Percentiles rank a stretch among this genome's conserved stretches.
These are phyloP conservation scores for Eremochloa ophiuroides DNA, from an alignment of 176 grass and related monocot species.

Conservation along the genomic window DNA sequence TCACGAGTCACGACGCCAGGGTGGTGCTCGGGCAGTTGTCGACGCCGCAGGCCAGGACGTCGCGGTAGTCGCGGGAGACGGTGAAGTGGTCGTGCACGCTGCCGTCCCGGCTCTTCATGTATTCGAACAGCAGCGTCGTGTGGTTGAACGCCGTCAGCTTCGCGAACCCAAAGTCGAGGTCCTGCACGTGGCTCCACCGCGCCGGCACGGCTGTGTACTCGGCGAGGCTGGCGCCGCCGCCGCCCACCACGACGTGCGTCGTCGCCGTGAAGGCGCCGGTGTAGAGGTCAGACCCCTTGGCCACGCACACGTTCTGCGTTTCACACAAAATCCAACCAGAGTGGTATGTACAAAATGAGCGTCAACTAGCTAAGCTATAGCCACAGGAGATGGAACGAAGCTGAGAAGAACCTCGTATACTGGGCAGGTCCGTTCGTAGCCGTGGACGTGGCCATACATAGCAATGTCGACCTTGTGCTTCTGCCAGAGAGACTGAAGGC, in stretches of 20 bases:
- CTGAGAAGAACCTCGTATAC: constrained; percentile 59
- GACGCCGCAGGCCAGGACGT: constrained; percentile 57
- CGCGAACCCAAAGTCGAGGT: constrained; percentile 73
- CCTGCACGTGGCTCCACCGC: constrained; percentile 75
- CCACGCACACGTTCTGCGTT: constrained; percentile 61
- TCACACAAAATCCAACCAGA: not conserved
- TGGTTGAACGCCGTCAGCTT: constrained; percentile 88
- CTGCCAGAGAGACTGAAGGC: constrained; percentile 81
- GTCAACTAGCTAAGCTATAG: not conserved
- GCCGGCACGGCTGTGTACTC: constrained; percentile 41
- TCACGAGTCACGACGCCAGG: constrained; percentile 32
- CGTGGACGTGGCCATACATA: constrained; percentile 70
- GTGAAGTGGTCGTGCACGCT: constrained; percentile 69
- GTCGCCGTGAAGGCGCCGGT: constrained; percentile 69
- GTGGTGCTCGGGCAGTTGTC: constrained; percentile 54
- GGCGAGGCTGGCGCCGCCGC: constrained; percentile 70
- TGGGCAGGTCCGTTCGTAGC: constrained; percentile 89
- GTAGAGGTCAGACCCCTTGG: constrained; percentile 66
- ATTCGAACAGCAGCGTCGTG: constrained; percentile 71
- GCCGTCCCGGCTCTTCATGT: constrained; percentile 79
- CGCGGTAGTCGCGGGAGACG: constrained; percentile 72
- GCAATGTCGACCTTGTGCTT: constrained; percentile 85
- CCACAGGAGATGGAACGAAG: not conserved
- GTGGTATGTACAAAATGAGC: not conserved
- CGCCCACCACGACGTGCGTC: constrained; percentile 88